phyloP scores from a whole-genome alignment of 805 yeast species.

The Candida adriatica region DNA sequence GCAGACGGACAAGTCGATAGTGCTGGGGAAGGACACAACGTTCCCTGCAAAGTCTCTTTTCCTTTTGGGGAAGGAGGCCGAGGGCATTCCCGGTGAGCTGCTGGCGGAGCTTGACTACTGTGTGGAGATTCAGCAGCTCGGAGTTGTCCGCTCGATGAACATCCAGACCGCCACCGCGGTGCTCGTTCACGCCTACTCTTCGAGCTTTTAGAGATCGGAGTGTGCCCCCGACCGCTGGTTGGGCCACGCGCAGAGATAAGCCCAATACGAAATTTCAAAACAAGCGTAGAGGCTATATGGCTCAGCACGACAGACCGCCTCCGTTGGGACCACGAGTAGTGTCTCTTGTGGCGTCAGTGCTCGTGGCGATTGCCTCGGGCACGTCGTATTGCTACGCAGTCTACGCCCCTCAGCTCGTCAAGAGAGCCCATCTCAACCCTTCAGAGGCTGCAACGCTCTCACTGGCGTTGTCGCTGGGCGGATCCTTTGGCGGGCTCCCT shows the following conservation, averaged over 20 bases:
- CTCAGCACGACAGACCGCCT: slow-evolving; percentile 1
- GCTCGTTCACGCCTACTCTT: slow-evolving; percentile 82
- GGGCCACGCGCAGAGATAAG: too few species aligned
- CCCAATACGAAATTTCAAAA: too few species aligned
- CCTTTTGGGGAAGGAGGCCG: slow-evolving; percentile 78
- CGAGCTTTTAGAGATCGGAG: too few species aligned
- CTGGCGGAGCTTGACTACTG: slow-evolving; percentile 79
- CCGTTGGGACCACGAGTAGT: slow-evolving; percentile 8
- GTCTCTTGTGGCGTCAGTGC: slow-evolving; percentile 17
- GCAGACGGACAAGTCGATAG: slow-evolving; percentile 86
- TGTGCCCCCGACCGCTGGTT: too few species aligned
- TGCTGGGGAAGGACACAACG: slow-evolving; percentile 50
- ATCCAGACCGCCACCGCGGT: slow-evolving; percentile 96
- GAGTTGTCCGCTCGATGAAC: slow-evolving; percentile 91
- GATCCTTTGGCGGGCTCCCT: slow-evolving; percentile 61
- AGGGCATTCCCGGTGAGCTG: slow-evolving; percentile 85
- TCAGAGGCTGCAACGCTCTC: slow-evolving; percentile 60
- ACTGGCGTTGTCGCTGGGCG: slow-evolving; percentile 54
- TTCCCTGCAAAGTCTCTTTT: slow-evolving; percentile 80
- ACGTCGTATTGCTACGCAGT: slow-evolving; percentile 70
- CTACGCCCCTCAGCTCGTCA: slow-evolving; percentile 67
- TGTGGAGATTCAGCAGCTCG: slow-evolving; percentile 86
- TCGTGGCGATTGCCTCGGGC: slow-evolving; percentile 64
- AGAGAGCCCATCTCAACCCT: slow-evolving; percentile 48
- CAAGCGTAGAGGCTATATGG: too few species aligned